Base-by-base conservation (phyloP, 2,329 filamentous ascomycete species). In the Cladosporium oxysporum region DNA sequence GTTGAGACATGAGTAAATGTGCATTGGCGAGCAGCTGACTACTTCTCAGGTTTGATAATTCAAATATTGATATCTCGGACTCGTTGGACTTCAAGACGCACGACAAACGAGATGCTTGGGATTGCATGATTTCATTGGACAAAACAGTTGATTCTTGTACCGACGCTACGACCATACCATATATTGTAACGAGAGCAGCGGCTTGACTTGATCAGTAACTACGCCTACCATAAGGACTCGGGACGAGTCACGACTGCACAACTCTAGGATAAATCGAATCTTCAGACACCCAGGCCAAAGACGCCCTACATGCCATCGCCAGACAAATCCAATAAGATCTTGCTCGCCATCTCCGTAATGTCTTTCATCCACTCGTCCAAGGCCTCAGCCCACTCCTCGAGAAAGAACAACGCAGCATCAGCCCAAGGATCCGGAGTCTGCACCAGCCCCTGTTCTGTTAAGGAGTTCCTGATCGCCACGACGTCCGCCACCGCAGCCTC, bases 401-500 rank as follows among this genome's bases (percentile, higher is more conserved):
- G 47, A 18, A 23, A 44, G 12, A 8, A 11, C 12, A 41, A 7
- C 21, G 41, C n/a, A 16, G 6, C 14, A 23, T 59, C 57, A 14
- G 41, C 8, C 14, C 23, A 41, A 28, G 21, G n/a, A 28, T 59
- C 33, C 7, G 35, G 23, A 5, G 21, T n/a, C 5, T 2, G 23
- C 8, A 59, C 11, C 23, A n/a, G 35, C 2, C 57, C 57, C 21
- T 44, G 57, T 21, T 44, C 35, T 21, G 1, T 18, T 35, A 59
- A 23, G 21, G 57, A 41, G 5, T 59, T 44, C 8, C 35, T 33
- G 21, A 29, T 29, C 12, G 21, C 57, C 14, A 59, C 16, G 5
- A 59, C 35, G 8, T 59, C 33, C 6, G 35, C 57, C n/a, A 59
- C 57, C 11, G 35, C 57, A 28, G 33, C 23, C 57, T 59, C 57